Base-by-base conservation (phyloP, 768 basidiomycete genomes). In the Pulveroboletus ravenelii region DNA sequence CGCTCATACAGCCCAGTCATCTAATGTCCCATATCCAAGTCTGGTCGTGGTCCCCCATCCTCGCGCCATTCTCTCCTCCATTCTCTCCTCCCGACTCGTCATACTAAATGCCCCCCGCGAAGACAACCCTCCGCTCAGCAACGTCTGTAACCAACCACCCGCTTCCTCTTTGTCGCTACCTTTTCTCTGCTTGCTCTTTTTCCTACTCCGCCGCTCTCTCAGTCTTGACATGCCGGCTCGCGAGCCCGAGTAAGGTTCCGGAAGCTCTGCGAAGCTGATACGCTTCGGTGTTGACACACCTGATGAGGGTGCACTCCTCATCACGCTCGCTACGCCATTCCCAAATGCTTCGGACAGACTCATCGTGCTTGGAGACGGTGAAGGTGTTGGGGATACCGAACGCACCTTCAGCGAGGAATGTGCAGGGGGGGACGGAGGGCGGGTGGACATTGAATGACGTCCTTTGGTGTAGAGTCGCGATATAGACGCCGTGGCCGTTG, bases 241-340 rank as follows among this genome's bases (percentile, higher is more conserved):
- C 49, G 68, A 67, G 9, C 67, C 62, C 46, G 77, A 72, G 54
- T 85, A 83, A 32, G 81, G 78, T 66, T 88, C 87, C 0, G 87
- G 86, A 42, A 85, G 72, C 68, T 82, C 76, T 32, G 86, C 86
- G 56, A 90, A 90, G 53, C 82, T 86, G 38, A 90, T 89, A n/a
- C 82, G 75, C 57, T 86, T 89, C 9, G 87, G 85, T 12, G 87
- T 79, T 70, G 62, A 79, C 68, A 69, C 51, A 46, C 78, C 73
- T 46, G 79, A 82, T 40, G 79, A 76, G 10, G 77, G 62, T 37
- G 73, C 55, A 44, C 74, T 77, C n/a, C 64, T 46, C 40, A 69
- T 53, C 38, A 57, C 53, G 10, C 61, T 70, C 15, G 68, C 68
- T 12, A 67, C 41, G 3, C 62, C 59, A 37, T 52, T 62, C 36